Evolutionary conservation across 2,329 filamentous ascomycete genomes (phyloP).

Genomic region (Pseudonectria foliicola): DNA sequence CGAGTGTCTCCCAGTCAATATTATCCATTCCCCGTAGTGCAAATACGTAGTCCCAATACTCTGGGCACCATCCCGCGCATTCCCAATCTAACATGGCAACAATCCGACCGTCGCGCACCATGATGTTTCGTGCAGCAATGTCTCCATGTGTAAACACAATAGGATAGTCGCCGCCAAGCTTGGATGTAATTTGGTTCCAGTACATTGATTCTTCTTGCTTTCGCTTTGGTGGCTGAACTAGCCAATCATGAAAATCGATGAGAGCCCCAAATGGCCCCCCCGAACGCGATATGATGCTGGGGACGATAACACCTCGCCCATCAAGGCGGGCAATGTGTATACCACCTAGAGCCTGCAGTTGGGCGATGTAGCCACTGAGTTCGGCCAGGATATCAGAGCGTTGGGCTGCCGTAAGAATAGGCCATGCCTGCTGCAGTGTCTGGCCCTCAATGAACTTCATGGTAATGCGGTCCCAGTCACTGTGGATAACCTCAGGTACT

Average conservation of each 20-base stretch:
- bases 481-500: conserved; percentile 18
- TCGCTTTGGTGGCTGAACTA: conserved; percentile 13
- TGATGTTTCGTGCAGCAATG: conserved; percentile 9
- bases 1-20: conserved; percentile 9
- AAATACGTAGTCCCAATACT: conserved; percentile 10
- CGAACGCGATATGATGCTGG: conserved; percentile 15
- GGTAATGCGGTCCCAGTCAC: conserved; percentile 21
- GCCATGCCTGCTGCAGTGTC: conserved; percentile 19
- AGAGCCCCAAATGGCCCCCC: conserved; percentile 14
- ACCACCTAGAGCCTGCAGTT: conserved; percentile 14
- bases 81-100: conserved; percentile 9
- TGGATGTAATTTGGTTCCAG: conserved; percentile 18
- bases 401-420: conserved; percentile 7
- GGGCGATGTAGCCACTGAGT: conserved; percentile 15
- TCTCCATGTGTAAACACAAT: conserved; percentile 13
- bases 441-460: conserved; percentile 21
- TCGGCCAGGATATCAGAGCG: conserved; percentile 11
- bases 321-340: conserved; percentile 15
- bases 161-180: conserved; percentile 10
- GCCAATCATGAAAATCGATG: conserved; percentile 16
- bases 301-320: conserved; percentile 15
- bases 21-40: conserved; percentile 9
- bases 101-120: conserved; percentile 6
- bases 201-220: conserved; percentile 9
- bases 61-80: conserved; percentile 7